Percentiles rank a stretch among this genome's conserved stretches.
These are phyloP conservation scores for Blastobotrys arbuscula DNA, from an alignment of 1,139 yeast genomes.

Conservation along the genomic window DNA sequence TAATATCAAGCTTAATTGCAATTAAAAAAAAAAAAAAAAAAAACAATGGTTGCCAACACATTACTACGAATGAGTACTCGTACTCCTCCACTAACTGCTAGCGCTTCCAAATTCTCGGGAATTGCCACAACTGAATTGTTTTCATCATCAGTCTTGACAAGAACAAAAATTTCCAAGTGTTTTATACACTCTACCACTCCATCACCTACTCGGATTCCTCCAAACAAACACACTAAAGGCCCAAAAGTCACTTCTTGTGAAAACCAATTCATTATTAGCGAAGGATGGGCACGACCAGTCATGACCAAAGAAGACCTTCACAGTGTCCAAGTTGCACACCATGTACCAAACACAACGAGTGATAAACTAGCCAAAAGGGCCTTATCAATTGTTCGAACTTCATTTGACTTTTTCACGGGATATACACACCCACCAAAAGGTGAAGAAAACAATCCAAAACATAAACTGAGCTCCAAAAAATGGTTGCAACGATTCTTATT, in stretches of 20 bases:
- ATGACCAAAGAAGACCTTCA: conserved; percentile 46
- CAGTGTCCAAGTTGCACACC: conserved; percentile 46
- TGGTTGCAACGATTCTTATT: conserved; percentile 66
- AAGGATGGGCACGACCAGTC: conserved; percentile 51
- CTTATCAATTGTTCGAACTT: conserved; percentile 41
- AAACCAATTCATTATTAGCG: conserved; percentile 15
- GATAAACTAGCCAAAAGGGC: conserved; percentile 51
- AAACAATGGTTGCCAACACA: no score
- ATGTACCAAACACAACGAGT: conserved; percentile 43
- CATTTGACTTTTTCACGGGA: conserved; percentile 62
- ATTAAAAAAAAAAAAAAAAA: no score
- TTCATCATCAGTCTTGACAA: neutral
- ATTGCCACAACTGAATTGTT: no score
- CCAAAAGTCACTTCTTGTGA: neutral
- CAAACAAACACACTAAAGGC: neutral
- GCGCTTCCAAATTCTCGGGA: no score
- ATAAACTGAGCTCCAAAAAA: conserved; percentile 54
- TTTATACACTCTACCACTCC: neutral
- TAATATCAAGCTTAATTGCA: no score
- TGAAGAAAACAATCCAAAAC: conserved; percentile 42
- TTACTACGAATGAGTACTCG: no score
- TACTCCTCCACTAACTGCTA: no score
- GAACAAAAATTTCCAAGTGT: neutral
- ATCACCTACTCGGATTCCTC: neutral
- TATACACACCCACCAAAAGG: conserved; percentile 50